Conservation (phyloP, 352 stramenopile genomes). For the Pythium catenulatum region DNA sequence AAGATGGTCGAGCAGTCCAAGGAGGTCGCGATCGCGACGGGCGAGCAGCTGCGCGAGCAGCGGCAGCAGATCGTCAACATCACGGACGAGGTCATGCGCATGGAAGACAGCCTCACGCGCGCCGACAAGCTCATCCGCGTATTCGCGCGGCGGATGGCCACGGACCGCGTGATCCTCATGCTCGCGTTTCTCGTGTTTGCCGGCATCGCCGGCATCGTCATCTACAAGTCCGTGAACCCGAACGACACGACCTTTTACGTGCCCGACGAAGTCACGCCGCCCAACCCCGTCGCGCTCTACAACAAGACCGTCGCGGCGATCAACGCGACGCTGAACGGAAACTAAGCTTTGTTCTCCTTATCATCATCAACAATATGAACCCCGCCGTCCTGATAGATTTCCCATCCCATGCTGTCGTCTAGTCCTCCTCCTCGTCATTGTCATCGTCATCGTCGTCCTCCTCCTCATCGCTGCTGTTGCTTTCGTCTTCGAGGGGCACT, state of each 20-base stretch:
- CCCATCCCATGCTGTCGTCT: too few species aligned
- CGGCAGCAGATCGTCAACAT: slow-evolving; percentile 93
- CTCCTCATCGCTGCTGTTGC: slow-evolving; percentile 16
- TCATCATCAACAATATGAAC: too few species aligned
- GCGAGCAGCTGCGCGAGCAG: slow-evolving; percentile 87
- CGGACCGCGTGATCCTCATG: slow-evolving; percentile 88
- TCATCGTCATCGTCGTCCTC: not conserved
- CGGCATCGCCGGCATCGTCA: slow-evolving; percentile 88
- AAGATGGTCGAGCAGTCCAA: slow-evolving; percentile 94
- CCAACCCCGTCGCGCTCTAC: slow-evolving; percentile 84
- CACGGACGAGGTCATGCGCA: slow-evolving; percentile 93
- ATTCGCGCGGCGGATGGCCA: slow-evolving; percentile 90
- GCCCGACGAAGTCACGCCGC: slow-evolving; percentile 89
- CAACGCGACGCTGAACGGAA: slow-evolving; percentile 72
- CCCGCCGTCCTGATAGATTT: too few species aligned
- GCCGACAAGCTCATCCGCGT: slow-evolving; percentile 90
- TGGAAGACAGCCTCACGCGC: slow-evolving; percentile 87
- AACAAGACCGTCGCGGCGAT: slow-evolving; percentile 86
- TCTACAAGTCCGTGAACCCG: slow-evolving; percentile 90
- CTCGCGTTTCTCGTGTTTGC: slow-evolving; percentile 89
- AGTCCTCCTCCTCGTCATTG: not conserved
- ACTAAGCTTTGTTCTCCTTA: not conserved
- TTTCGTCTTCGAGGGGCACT: slow-evolving; percentile 49
- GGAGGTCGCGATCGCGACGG: slow-evolving; percentile 86
- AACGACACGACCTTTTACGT: slow-evolving; percentile 90